These are phyloP conservation scores for Catenaria anguillulae DNA, from an alignment of 371 early-diverging fungal species.

Conservation along the genomic window DNA sequence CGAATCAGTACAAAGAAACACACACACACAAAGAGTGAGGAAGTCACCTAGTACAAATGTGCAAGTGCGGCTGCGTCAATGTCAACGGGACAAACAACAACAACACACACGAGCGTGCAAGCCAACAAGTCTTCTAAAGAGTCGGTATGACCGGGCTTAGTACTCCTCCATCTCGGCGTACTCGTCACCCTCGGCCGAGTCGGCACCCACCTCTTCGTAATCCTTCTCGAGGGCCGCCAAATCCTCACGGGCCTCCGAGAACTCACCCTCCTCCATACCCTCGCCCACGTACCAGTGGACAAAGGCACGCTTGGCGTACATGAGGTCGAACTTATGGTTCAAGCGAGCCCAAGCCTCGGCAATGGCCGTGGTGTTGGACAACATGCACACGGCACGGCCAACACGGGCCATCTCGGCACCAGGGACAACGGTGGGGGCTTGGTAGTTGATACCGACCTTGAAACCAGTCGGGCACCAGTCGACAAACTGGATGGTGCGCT, in stretches of 20 bases:
- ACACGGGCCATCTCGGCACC: constrained; percentile 89
- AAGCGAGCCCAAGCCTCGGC: constrained; percentile 92
- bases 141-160: too few species aligned
- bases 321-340: constrained; percentile 89
- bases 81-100: too few species aligned
- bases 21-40: too few species aligned
- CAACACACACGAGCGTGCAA: too few species aligned
- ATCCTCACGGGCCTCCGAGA: constrained; percentile 99
- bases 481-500: constrained; percentile 86
- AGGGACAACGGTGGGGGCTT: constrained; percentile 76
- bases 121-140: too few species aligned
- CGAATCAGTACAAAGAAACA: too few species aligned
- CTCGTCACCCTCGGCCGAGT: constrained; percentile 60
- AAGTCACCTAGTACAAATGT: too few species aligned
- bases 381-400: constrained; percentile 84
- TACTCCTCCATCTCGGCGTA: constrained; percentile 31
- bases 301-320: constrained; percentile 96
- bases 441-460: constrained; percentile 92
- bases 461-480: constrained; percentile 98
- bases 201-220: constrained; percentile 94
- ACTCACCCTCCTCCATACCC: constrained; percentile 96
- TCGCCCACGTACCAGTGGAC: constrained; percentile 99
- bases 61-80: too few species aligned
- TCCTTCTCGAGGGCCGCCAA: constrained; percentile 98
- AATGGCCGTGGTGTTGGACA: constrained; percentile 93